Evolutionary conservation across 2,329 filamentous ascomycete species (phyloP).

Genomic region (Neonectria neomacrospora): DNA sequence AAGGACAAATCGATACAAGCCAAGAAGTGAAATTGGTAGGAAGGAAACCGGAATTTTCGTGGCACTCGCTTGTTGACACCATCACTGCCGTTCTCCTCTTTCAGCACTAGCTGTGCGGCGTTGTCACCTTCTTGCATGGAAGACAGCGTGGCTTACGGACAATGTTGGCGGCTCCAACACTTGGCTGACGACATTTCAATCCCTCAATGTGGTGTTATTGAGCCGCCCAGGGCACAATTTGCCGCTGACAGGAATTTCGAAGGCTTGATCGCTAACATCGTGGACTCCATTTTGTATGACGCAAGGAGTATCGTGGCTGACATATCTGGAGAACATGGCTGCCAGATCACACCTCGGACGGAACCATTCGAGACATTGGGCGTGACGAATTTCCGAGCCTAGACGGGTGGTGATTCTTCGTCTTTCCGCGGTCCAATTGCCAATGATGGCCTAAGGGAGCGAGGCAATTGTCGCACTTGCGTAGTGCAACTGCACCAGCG

Average conservation of each 20-base stretch:
- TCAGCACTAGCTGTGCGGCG: slow-evolving; percentile 3
- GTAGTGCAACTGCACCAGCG: slow-evolving; percentile 24
- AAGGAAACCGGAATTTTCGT: background rate
- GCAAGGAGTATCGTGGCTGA: slow-evolving; percentile 19
- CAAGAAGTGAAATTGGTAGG: slow-evolving; percentile 9
- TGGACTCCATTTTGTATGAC: slow-evolving; percentile 21
- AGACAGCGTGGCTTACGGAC: slow-evolving; percentile 26
- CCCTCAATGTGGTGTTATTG: slow-evolving; percentile 16
- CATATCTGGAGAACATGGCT: slow-evolving; percentile 25
- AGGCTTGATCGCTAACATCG: slow-evolving; percentile 19
- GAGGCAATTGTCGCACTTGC: slow-evolving; percentile 28
- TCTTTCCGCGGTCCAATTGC: slow-evolving; percentile 12
- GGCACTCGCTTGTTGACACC: slow-evolving; percentile 14
- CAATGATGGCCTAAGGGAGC: slow-evolving; percentile 18
- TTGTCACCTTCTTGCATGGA: background rate
- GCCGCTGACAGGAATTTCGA: slow-evolving; percentile 22
- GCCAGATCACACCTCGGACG: slow-evolving; percentile 22
- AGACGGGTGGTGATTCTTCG: slow-evolving; percentile 29
- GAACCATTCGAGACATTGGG: slow-evolving; percentile 22
- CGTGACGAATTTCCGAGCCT: slow-evolving; percentile 28
- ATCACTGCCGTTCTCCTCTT: slow-evolving; percentile 10
- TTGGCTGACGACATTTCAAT: slow-evolving; percentile 19
- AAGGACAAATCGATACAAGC: slow-evolving; percentile 10
- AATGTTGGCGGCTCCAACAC: slow-evolving; percentile 23
- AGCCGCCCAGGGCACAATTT: slow-evolving; percentile 4